Evolutionary conservation across 2,329 filamentous ascomycete species (phyloP), one percentile per base, ranked within the genome.

Genomic region (Ophiocordyceps polyrhachis-furcata): DNA sequence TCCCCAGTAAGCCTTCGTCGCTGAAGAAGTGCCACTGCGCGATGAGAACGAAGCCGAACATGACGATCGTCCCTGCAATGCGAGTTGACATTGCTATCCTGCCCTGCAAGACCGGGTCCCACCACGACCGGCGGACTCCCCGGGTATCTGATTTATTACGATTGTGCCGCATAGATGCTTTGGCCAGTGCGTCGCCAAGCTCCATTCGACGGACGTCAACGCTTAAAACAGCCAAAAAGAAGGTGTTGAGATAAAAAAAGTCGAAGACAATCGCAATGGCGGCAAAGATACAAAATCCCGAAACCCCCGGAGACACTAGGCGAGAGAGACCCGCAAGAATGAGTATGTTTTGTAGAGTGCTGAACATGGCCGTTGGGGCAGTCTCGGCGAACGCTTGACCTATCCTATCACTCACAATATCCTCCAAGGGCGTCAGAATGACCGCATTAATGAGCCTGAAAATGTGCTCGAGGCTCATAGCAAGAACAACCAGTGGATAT

Each of bases 21-120:
- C 80, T 78, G 49, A 83, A 81, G 51, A 87, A 87, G 54, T 88
- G 83, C 69, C 79, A 83, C 51, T 88, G 83, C 1, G 83, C 74
- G 40, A 80, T 75, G 15, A 86, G 56, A 7, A 88, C 73, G 50
- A 86, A 83, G 2, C 76, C 77, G 20, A 85, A 63, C 58, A 85
- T 79, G 28, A 86, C 77, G 13, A 80, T 69, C 0, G 81, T 83
- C 1, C 83, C 83, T 3, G 82, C 82, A 51, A 87, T 76, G 28
- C 83, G 71, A 2, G 83, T 87, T 37, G 79, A 83, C 49, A 83
- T 64, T 8, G 80, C 74, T 5, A 77, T 63, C 28, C 73, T 75
- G n/a, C 80, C 78, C 43, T 74, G 71, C 3, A 78, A 58, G n/a
- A 84, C 52, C 6, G 71, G 70, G 48, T 76, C 71, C 13, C 73